These are phyloP conservation scores for Penicillium turbatum DNA, from an alignment of 495 filamentous ascomycete genomes.

Conservation along the genomic window DNA sequence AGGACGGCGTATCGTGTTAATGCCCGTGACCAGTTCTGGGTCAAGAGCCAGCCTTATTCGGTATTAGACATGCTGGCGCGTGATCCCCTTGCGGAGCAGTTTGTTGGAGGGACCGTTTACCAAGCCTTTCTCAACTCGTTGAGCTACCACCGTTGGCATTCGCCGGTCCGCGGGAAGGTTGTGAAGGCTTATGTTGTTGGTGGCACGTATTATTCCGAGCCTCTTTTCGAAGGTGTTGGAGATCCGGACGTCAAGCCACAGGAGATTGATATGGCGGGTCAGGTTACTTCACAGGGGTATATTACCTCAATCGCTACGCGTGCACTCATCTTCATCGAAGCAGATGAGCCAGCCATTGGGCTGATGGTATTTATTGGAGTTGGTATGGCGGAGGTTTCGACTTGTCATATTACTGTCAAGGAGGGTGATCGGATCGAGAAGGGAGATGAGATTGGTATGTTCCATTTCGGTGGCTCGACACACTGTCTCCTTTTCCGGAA, in stretches of 20 bases:
- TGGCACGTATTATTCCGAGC: conserved; percentile 68
- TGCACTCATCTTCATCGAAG: conserved; percentile 63
- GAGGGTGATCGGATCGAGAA: conserved; percentile 58
- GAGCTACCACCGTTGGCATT: conserved; percentile 69
- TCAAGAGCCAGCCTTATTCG: conserved; percentile 65
- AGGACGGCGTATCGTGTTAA: conserved; percentile 23
- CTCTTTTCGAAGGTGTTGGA: conserved; percentile 47
- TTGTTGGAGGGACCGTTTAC: conserved; percentile 60
- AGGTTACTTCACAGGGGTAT: conserved; percentile 62
- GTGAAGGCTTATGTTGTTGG: conserved; percentile 50
- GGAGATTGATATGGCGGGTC: conserved; percentile 52
- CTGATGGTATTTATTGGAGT: conserved; percentile 62
- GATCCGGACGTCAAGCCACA: conserved; percentile 42
- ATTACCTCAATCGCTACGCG: conserved; percentile 55
- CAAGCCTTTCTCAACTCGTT: conserved; percentile 62
- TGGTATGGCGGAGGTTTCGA: conserved; percentile 69
- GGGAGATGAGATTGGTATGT: conserved; percentile 68
- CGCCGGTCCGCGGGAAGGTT: conserved; percentile 56
- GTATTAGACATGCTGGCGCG: conserved; percentile 58
- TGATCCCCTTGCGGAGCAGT: conserved; percentile 47
- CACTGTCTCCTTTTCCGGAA: conserved; percentile 57
- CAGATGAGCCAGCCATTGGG: conserved; percentile 62
- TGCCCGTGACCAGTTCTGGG: conserved; percentile 53
- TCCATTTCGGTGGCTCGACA: conserved; percentile 67
- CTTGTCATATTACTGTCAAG: conserved; percentile 61